Evolutionary conservation across 176 grass and related monocot species (phyloP), one percentile per base, ranked within the genome.

Genomic region (Oryza longistaminata): DNA sequence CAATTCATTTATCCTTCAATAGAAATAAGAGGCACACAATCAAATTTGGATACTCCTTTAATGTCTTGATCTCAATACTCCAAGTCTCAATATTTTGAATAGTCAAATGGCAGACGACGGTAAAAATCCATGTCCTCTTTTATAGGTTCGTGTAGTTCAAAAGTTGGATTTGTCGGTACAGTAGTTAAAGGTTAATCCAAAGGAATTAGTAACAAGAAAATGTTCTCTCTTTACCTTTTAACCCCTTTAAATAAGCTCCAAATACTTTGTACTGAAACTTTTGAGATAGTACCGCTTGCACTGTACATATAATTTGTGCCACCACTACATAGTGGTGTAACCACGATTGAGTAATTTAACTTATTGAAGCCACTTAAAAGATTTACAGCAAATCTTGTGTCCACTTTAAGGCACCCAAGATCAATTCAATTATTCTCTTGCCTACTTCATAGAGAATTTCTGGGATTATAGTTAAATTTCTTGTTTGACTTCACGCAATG

Each of bases 301-400:
- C 55, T 17, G 66, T 17, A 69, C 25, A 53, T n/a, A 9, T 21
- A 74, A 6, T 27, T 74, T 14, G 70, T 72, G 40, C 24, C 70
- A 42, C 81, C 81, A 48, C 81, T 75, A 66, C 81, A 14, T 75
- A 84, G 82, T 84, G 60, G 29, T 50, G 43, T 37, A 67, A 11
- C 21, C 82, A 84, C 61, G 44, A 67, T 24, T 19, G 71, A 75
- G 11, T 52, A 83, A 43, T 75, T 75, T 50, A 81, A 81, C 33
- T 4, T 21, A 71, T 72, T 15, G 52, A 74, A 7, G 12, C 12
- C 50, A 71, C 3, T 42, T 19, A 37, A 26, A 40, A 71, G 67
- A 74, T 34, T 16, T 52, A 43, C 3, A 13, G 45, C 69, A 74
- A 48, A 74, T 83, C 53, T 83, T 65, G 17, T 25, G 24, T 45